These are phyloP conservation scores for Hyaloscypha hepaticicola DNA, from an alignment of 495 filamentous ascomycete species.

Conservation along the genomic window DNA sequence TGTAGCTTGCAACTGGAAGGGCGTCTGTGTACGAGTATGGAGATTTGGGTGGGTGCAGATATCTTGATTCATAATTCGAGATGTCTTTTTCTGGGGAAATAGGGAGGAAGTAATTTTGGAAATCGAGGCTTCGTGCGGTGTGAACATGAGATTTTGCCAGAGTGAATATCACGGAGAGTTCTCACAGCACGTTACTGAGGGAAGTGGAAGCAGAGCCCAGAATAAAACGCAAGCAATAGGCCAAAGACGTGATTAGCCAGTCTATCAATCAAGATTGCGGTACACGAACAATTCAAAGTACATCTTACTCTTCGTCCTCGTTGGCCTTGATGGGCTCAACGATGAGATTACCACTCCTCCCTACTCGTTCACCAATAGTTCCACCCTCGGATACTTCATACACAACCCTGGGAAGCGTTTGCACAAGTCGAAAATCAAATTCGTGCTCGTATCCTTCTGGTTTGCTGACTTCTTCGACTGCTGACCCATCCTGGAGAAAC, in stretches of 20 bases:
- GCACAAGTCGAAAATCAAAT: constrained; percentile 79
- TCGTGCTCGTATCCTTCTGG: constrained; percentile 68
- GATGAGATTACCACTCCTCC: constrained; percentile 82
- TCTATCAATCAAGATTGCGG: background rate
- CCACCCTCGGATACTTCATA: constrained; percentile 64
- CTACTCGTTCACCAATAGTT: constrained; percentile 68
- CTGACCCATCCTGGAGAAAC: constrained; percentile 30
- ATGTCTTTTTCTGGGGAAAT: too few species aligned
- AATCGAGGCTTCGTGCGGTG: too few species aligned
- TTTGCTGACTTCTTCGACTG: constrained; percentile 41
- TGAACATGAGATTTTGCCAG: too few species aligned
- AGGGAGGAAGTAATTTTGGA: too few species aligned
- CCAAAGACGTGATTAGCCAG: background rate
- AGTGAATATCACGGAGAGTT: too few species aligned
- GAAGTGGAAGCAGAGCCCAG: background rate
- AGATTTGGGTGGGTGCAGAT: background rate
- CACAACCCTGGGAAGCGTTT: constrained; percentile 76
- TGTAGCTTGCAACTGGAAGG: too few species aligned
- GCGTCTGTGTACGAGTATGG: too few species aligned
- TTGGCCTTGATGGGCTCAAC: constrained; percentile 65
- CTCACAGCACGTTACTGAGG: too few species aligned
- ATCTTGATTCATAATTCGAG: background rate
- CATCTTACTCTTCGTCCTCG: constrained; percentile 48
- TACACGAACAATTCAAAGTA: background rate
- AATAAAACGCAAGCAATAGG: background rate